These are phyloP conservation scores for Xylona heveae DNA, from an alignment of 495 filamentous ascomycete species.

Conservation along the genomic window DNA sequence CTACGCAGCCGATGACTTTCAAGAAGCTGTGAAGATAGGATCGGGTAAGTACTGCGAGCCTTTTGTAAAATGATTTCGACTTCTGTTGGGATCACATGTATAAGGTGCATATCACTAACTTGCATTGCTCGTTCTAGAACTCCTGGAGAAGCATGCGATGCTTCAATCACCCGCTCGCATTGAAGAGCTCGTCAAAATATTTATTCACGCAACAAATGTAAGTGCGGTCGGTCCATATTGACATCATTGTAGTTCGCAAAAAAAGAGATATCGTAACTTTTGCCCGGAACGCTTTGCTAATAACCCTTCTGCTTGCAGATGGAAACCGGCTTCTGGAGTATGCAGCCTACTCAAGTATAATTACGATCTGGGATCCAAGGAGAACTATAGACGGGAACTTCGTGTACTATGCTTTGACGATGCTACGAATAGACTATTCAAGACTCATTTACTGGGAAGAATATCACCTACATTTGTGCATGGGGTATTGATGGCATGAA, in stretches of 20 bases:
- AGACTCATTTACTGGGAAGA: too few species aligned
- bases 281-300: too few species aligned
- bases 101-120: not conserved
- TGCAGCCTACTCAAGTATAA: too few species aligned
- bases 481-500: too few species aligned
- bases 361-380: too few species aligned
- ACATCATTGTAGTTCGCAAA: not conserved
- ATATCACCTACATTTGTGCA: too few species aligned
- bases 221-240: slow-evolving; percentile 10
- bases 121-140: slow-evolving; percentile 20
- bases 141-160: slow-evolving; percentile 48
- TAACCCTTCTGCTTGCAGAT: slow-evolving; percentile 25
- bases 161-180: slow-evolving; percentile 50
- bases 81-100: slow-evolving; percentile 1
- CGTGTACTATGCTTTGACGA: too few species aligned
- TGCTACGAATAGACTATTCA: too few species aligned
- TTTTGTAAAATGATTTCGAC: slow-evolving; percentile 7
- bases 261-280: not conserved
- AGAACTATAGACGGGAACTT: too few species aligned
- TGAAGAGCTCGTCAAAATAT: slow-evolving; percentile 63
- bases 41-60: slow-evolving; percentile 27
- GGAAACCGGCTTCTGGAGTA: slow-evolving; percentile 79
- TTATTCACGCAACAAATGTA: slow-evolving; percentile 65
- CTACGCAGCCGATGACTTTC: slow-evolving; percentile 62
- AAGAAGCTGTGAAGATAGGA: slow-evolving; percentile 41